phyloP scores from a whole-genome alignment of 805 yeast genomes.

The Helenozyma baotianmanensis region DNA sequence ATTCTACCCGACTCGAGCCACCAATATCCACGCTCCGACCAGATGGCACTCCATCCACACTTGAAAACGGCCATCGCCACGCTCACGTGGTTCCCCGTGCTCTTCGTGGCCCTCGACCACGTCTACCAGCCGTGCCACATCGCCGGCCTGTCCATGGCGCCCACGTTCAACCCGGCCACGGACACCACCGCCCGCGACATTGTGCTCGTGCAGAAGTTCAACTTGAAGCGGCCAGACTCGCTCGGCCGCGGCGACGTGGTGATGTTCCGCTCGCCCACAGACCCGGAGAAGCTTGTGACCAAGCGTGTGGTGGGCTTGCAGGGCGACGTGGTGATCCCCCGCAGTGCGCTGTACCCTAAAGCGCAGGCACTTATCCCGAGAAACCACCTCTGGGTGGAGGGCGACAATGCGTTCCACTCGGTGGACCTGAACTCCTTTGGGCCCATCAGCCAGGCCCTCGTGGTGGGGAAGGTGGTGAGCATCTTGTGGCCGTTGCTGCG shows the following conservation, averaged over 20 bases:
- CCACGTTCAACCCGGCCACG: conserved; percentile 73
- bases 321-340: conserved; percentile 63
- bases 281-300: conserved; percentile 71
- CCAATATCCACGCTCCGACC: too few relatives aligned
- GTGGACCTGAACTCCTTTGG: conserved; percentile 87
- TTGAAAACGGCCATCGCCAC: conserved; percentile 25
- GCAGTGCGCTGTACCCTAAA: conserved; percentile 61
- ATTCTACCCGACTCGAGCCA: too few relatives aligned
- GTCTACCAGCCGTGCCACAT: conserved; percentile 69
- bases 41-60: conserved; percentile 5
- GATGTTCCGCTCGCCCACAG: conserved; percentile 71
- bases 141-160: conserved; percentile 83
- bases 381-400: conserved; percentile 91
- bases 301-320: conserved; percentile 75
- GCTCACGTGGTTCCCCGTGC: conserved; percentile 73
- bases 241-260: conserved; percentile 66
- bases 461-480: conserved; percentile 67
- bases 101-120: conserved; percentile 62
- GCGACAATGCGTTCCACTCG: conserved; percentile 76
- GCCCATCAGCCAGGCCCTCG: conserved; percentile 76
- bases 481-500: conserved; percentile 63
- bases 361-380: conserved; percentile 60
- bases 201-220: conserved; percentile 67
- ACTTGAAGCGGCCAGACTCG: conserved; percentile 42
- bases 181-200: conserved; percentile 47